phyloP scores from a whole-genome alignment of 1,284 basidiomycete species.

The Leccinum subspadiceum region DNA sequence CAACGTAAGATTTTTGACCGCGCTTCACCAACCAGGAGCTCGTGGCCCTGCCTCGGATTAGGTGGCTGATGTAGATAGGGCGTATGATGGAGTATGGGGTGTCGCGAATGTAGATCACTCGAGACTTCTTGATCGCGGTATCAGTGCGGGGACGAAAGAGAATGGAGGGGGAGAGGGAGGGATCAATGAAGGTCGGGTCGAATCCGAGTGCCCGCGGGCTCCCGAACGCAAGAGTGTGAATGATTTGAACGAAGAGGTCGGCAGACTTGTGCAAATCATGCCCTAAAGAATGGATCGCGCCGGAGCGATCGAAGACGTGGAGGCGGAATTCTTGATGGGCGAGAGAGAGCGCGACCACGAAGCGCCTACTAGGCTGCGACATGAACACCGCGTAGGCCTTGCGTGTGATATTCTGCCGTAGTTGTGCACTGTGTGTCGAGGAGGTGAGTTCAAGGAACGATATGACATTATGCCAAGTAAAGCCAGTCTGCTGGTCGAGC shows the following conservation, averaged over 20 bases:
- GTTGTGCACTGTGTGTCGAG: background rate
- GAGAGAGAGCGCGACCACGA: background rate
- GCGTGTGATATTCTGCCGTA: background rate
- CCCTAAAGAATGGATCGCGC: background rate
- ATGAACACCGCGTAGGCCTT: background rate
- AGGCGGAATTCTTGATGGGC: background rate
- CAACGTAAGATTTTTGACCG: background rate
- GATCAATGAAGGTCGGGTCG: background rate
- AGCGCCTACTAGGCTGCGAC: background rate
- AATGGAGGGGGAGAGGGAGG: background rate
- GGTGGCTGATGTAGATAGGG: background rate
- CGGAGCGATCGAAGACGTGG: background rate
- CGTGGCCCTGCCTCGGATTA: background rate
- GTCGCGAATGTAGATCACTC: background rate
- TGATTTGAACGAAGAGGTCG: background rate
- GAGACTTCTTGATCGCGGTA: background rate
- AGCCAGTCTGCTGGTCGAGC: background rate
- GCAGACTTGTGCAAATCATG: background rate
- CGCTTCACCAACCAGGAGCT: background rate
- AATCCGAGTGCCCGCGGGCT: background rate
- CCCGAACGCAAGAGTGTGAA: background rate
- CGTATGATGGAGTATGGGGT: background rate
- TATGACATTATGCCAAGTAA: background rate
- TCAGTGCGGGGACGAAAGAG: background rate
- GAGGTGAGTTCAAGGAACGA: background rate